phyloP scores from a whole-genome alignment of 1,284 basidiomycete genomes.

The Filobasidium uniguttulatum region DNA sequence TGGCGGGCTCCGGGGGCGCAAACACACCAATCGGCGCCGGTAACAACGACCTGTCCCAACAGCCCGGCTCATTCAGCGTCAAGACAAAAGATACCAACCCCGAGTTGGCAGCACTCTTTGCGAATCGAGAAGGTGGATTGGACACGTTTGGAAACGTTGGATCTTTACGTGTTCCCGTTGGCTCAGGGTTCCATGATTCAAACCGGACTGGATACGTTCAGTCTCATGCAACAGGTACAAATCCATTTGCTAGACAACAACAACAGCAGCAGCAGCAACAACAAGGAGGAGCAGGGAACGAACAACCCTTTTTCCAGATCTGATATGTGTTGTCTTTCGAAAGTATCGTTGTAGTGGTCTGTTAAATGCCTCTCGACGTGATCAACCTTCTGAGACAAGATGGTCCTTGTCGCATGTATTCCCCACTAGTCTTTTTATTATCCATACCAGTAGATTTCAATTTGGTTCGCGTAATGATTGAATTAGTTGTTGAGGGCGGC shows the following conservation, averaged over 20 bases:
- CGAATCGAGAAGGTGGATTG: slow-evolving; percentile 68
- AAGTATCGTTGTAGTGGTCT: too few species aligned
- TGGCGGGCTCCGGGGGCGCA: too few species aligned
- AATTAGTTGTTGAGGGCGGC: too few species aligned
- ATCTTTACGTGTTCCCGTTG: slow-evolving; percentile 54
- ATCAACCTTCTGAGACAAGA: too few species aligned
- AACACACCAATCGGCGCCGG: too few species aligned
- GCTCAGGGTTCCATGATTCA: slow-evolving; percentile 39
- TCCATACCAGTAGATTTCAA: too few species aligned
- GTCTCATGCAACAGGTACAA: slow-evolving; percentile 39
- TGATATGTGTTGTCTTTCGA: too few species aligned
- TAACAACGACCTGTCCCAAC: too few species aligned
- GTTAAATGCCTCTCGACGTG: too few species aligned
- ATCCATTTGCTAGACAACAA: slow-evolving; percentile 56
- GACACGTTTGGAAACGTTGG: slow-evolving; percentile 91
- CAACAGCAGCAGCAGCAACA: slow-evolving; percentile 45
- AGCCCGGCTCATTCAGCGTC: slow-evolving; percentile 3
- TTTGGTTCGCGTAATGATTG: too few species aligned
- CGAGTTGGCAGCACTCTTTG: slow-evolving; percentile 63
- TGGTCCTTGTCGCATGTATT: too few species aligned
- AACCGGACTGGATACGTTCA: slow-evolving; percentile 43
- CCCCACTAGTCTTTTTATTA: too few species aligned
- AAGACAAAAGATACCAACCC: slow-evolving; percentile 46
- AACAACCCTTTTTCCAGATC: slow-evolving; percentile 75
- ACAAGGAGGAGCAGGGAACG: slow-evolving; percentile 33